phyloP scores from a whole-genome alignment of 2,329 filamentous ascomycete genomes.

The Arthrobotrys iridis region DNA sequence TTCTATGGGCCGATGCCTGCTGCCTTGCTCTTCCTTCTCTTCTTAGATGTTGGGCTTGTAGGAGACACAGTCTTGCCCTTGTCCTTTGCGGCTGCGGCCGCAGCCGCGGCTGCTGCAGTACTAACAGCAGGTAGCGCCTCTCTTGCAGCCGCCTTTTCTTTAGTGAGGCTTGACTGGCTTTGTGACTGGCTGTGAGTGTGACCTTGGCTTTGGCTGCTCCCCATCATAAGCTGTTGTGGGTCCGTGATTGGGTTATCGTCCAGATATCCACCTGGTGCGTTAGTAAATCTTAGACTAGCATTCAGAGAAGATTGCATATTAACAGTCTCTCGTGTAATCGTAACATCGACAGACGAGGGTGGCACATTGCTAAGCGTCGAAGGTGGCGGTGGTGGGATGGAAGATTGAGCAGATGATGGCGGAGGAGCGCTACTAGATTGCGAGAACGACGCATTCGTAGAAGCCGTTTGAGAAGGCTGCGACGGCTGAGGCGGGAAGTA shows the following conservation, averaged over 20 bases:
- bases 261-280: conserved; percentile 71
- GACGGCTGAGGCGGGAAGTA: conserved; percentile 57
- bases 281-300: conserved; percentile 66
- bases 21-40: conserved; percentile 52
- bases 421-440: conserved; percentile 35
- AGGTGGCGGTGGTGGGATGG: conserved; percentile 55
- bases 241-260: conserved; percentile 76
- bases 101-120: conserved; percentile 38
- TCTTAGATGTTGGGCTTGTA: conserved; percentile 47
- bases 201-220: conserved; percentile 41
- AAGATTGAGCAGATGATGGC: conserved; percentile 20
- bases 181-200: conserved; percentile 35
- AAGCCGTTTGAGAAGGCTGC: conserved; percentile 33
- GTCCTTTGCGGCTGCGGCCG: conserved; percentile 33
- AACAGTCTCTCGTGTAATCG: conserved; percentile 61
- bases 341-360: conserved; percentile 57
- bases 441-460: conserved; percentile 37
- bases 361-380: conserved; percentile 56
- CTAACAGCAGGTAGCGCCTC: conserved; percentile 43
- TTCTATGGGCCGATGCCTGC: conserved; percentile 15
- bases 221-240: conserved; percentile 57
- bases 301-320: conserved; percentile 62
- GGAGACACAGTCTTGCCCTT: conserved; percentile 51
- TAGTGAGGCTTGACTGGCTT: conserved; percentile 32
- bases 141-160: conserved; percentile 38